Conservation (phyloP, 1,284 basidiomycete species). For the Macrocystidia cucumis region DNA sequence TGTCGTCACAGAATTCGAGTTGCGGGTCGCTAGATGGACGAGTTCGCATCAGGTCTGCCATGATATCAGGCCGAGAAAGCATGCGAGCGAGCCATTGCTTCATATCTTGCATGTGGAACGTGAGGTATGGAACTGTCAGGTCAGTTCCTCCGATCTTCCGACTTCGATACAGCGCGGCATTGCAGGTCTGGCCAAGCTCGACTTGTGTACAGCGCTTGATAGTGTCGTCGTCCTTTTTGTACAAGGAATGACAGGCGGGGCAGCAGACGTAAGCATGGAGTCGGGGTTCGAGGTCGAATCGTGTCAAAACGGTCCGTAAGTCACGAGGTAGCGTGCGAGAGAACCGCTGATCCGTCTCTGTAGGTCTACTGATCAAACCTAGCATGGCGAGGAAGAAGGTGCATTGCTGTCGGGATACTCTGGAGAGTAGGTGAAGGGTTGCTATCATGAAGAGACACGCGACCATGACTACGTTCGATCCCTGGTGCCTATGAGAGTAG, state of each 20-base stretch:
- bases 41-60: slow-evolving; percentile 10
- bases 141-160: not conserved
- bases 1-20: not conserved
- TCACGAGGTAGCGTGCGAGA: slow-evolving; percentile 10
- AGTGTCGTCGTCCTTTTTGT: slow-evolving; percentile 8
- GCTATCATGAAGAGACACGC: no score
- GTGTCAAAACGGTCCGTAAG: slow-evolving; percentile 11
- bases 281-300: slow-evolving; percentile 14
- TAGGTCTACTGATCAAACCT: no score
- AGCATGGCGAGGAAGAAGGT: no score
- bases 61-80: slow-evolving; percentile 10
- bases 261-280: slow-evolving; percentile 14
- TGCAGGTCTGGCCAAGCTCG: not conserved
- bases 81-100: slow-evolving; percentile 11
- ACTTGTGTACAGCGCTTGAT: slow-evolving; percentile 2
- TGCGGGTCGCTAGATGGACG: slow-evolving; percentile 6
- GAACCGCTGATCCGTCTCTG: no score
- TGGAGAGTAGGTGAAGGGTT: no score
- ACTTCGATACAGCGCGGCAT: slow-evolving; percentile 1
- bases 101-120: not conserved
- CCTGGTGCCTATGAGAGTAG: no score
- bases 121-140: not conserved
- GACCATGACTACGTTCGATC: no score
- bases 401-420: no score
- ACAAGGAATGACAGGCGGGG: slow-evolving; percentile 12